Percentiles rank a stretch among this genome's conserved stretches.
Conservation (phyloP, 2,329 filamentous ascomycete genomes). For the Phialemonium atrogriseum region DNA sequence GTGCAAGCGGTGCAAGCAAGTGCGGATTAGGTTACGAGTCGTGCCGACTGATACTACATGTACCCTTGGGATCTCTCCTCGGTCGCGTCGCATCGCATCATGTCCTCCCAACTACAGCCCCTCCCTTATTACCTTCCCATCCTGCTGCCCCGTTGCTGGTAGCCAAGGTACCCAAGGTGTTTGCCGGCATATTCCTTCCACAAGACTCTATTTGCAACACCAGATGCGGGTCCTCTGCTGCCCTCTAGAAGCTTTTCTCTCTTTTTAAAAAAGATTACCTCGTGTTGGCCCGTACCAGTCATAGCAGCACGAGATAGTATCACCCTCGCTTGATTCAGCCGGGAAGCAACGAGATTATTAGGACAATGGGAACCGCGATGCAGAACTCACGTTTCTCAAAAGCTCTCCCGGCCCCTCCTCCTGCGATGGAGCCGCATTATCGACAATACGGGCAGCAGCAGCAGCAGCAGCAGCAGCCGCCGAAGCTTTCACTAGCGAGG, state of each 20-base stretch:
- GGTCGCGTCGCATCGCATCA: too few relatives aligned
- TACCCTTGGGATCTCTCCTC: too few relatives aligned
- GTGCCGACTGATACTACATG: too few relatives aligned
- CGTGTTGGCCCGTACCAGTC: background rate
- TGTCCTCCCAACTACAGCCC: too few relatives aligned
- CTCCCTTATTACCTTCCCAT: too few relatives aligned
- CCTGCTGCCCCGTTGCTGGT: too few relatives aligned
- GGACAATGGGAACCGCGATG: conserved; percentile 20
- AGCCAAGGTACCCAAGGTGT: too few relatives aligned
- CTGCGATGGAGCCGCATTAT: too few relatives aligned
- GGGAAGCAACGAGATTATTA: conserved; percentile 2
- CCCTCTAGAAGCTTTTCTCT: too few relatives aligned
- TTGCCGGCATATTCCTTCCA: conserved; percentile 4
- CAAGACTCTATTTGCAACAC: conserved; percentile 17
- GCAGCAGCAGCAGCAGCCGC: conserved; percentile 10
- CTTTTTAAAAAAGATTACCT: conserved; percentile 5
- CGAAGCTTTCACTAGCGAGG: conserved; percentile 3
- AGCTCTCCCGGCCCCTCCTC: conserved; percentile 44
- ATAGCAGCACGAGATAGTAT: conserved; percentile 7
- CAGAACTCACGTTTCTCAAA: conserved; percentile 51
- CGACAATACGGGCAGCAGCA: too few relatives aligned
- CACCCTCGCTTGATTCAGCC: conserved; percentile 11
- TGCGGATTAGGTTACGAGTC: too few relatives aligned
- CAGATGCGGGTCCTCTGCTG: conserved; percentile 16
- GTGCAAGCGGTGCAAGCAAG: too few relatives aligned